Base-by-base conservation (phyloP, 371 early-diverging fungal species). In the Nematocida sp. region DNA sequence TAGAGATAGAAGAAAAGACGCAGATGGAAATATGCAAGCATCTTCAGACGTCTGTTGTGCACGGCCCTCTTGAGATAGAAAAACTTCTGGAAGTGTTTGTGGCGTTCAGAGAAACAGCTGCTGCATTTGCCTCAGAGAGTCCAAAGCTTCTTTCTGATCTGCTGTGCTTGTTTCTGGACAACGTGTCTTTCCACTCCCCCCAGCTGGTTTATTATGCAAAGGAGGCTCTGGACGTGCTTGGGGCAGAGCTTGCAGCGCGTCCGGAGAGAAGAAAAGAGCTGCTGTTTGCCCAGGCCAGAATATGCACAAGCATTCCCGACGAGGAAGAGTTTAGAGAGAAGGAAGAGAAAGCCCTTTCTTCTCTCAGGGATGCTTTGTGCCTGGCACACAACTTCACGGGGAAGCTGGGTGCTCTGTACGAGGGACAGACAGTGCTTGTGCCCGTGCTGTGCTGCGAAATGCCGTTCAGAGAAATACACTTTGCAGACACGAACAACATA, bases 371-470 rank as follows among this genome's bases (percentile, higher is more conserved):
- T 5, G 8, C 40, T 49, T 37, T 70, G 27, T 36, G 43, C 8
- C 19, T 70, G 13, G 38, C 56, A 5, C 60, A 60, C 60, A 15
- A 49, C 0, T 70, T 49, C 43, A 48, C 50, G 23, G 74, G 74
- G 7, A 53, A 41, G 7, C 37, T 0, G 19, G 74, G 62, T 27
- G 19, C 21, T 13, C 31, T 41, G 27, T 27, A 25, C 21, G 17
- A 5, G n/a, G 57, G 48, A 0, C 58, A 58, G 34, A n/a, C 0
- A 11, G 19, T 15, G 7, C 15, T 13, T 27, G 62, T 52, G 5
- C 74, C 74, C 38, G 31, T 70, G 32, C 17, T 70, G 15, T 46
- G 27, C 4, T 60, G 58, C 23, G 27, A 38, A 4, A 8, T 70
- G 21, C 21, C 23, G 1, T 29, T 8, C 1, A 1, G 32, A 7